Base-by-base conservation (phyloP, 1,139 yeast genomes). In the Hansenula lynferdii region DNA sequence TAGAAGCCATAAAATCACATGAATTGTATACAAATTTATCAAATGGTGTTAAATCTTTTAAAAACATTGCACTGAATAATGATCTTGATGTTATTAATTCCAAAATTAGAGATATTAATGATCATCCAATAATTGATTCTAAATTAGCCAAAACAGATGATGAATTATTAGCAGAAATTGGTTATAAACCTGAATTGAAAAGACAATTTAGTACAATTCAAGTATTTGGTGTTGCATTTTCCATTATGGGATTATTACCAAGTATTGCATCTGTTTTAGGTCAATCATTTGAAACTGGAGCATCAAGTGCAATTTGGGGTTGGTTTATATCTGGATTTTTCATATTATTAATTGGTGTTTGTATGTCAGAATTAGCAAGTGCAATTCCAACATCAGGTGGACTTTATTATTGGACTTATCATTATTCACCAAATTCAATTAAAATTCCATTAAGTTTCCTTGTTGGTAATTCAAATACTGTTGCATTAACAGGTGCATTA, bases 371-470 rank as follows among this genome's bases (percentile, higher is more conserved):
- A 47, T 62, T 80, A 40, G 83, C 84, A 1, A 72, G 80, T 28
- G 73, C 85, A 18, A 77, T 78, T 56, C 87, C 89, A 37, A 80
- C 89, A 5, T 71, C 81, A 22, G 87, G 89, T 41, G 89, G 87
- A 6, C 65, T 80, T 53, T 80, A 79, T 58, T 79, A 62, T 48
- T 72, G 74, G 77, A 71, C 78, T 9, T 69, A 60, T 47, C 64
- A 68, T 51, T 72, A 70, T 45, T 69, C 80, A 7, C 80, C 77
- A 4, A 62, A 60, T 32, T 49, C 47, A 18, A 42, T 60, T 40
- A 53, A 65, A 51, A 59, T 63, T 22, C 65, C 70, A 14, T 51
- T 73, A 15, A 67, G 75, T 27, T 76, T 67, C 48, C 51, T 80
- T 33, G 75, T 80, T 44, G 82, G 81, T 3, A 69, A 72, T 48